Evolutionary conservation across 345 rosid genomes (phyloP).

Genomic region (Syzygium oleosum): DNA sequence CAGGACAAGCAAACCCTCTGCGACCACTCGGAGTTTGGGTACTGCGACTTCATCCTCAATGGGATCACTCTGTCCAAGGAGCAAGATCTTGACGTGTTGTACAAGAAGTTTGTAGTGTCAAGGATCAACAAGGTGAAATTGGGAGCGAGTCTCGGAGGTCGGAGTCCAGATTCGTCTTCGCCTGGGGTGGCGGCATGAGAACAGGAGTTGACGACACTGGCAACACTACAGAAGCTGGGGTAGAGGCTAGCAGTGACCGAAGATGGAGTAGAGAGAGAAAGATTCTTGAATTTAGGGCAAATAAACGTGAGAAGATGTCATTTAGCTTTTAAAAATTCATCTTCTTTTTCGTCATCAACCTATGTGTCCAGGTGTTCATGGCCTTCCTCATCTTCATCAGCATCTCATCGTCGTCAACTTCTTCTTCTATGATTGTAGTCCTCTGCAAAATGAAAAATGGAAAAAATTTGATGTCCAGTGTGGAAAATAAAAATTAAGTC

Average conservation of each 20-base stretch:
- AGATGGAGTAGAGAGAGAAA: neutral
- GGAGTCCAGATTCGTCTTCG: no score
- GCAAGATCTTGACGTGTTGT: conserved; percentile 62
- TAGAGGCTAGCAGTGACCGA: neutral
- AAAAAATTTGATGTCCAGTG: no score
- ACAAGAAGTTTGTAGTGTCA: conserved; percentile 54
- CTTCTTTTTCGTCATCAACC: neutral
- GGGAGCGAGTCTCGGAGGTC: no score
- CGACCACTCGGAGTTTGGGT: conserved; percentile 57
- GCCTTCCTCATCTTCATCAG: neutral
- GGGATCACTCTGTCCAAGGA: conserved; percentile 71
- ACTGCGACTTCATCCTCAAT: conserved; percentile 71
- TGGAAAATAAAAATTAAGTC: no score
- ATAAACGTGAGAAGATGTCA: neutral
- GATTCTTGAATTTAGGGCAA: neutral
- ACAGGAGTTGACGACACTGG: no score
- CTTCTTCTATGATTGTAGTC: no score
- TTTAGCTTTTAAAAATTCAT: neutral
- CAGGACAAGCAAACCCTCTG: conserved; percentile 48
- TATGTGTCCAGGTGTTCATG: neutral
- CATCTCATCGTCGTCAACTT: neutral
- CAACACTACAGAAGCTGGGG: conserved; percentile 13
- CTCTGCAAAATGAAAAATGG: no score
- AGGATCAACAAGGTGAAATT: conserved; percentile 26
- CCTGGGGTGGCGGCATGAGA: no score